A percentile compares a stretch with the other conserved stretches of the same genome.
phyloP scores from a whole-genome alignment of 495 filamentous ascomycete genomes.

The Gamarada debralockiae region DNA sequence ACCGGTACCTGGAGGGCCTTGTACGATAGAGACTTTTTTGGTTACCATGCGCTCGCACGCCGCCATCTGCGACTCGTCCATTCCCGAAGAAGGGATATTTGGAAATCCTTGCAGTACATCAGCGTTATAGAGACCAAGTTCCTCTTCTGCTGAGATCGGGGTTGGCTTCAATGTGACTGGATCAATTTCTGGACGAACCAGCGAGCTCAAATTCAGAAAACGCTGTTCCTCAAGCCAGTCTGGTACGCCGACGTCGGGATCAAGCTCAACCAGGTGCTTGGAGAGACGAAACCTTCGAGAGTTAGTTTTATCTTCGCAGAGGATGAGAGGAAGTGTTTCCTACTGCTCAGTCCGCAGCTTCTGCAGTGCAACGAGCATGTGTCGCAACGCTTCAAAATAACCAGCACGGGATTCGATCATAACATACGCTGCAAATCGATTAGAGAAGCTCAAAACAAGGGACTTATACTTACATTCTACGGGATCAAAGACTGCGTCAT shows the following conservation, averaged over 20 bases:
- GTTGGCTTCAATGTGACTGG: not conserved
- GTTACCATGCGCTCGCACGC: conserved; percentile 61
- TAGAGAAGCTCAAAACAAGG: not conserved
- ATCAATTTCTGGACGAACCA: conserved; percentile 6
- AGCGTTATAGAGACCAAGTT: conserved; percentile 22
- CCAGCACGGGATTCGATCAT: conserved; percentile 61
- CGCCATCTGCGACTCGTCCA: conserved; percentile 54
- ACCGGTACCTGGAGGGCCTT: conserved; percentile 90
- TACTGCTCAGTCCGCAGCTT: conserved; percentile 55
- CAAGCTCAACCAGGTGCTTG: conserved; percentile 50
- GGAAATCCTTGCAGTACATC: conserved; percentile 52
- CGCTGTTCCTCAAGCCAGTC: conserved; percentile 44
- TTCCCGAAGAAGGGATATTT: conserved; percentile 29
- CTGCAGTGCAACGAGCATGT: conserved; percentile 60
- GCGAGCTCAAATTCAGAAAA: conserved; percentile 38
- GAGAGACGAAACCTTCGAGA: conserved; percentile 50
- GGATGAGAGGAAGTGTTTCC: conserved; percentile 16
- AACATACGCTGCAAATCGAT: conserved; percentile 43
- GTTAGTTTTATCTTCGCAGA: not conserved
- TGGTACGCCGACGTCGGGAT: conserved; percentile 40
- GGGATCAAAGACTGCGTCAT: conserved; percentile 56
- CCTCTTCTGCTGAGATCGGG: not conserved
- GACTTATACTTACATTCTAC: conserved; percentile 23
- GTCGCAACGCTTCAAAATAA: conserved; percentile 58
- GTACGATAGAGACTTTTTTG: conserved; percentile 71